Evolutionary conservation across 2,329 filamentous ascomycete species (phyloP), one percentile per base, ranked within the genome.

Genomic region (Didymella sp.): DNA sequence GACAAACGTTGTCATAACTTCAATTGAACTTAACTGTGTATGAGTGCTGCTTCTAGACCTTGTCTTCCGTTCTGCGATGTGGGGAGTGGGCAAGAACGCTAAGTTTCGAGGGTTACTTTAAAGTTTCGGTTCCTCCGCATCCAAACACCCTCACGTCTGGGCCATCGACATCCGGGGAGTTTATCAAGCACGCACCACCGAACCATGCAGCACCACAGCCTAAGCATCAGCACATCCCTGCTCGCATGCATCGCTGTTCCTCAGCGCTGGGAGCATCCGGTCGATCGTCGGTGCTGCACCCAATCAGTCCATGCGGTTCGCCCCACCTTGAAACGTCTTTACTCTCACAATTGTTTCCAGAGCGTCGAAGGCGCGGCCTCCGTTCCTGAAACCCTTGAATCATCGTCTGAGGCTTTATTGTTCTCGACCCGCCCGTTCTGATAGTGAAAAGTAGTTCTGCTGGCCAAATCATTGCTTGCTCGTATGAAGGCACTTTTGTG

Each of bases 61-160:
- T 24, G 12, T 17, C 12, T 30, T 17, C 25, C 33, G 17, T 30
- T 19, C 17, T 31, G 37, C 15, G 3, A 9, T 17, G 46, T 22
- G 49, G 19, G 22, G 56, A 30, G 40, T 4, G 31, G 21, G 24
- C 33, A 25, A 38, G 8, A 19, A 15, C 33, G 31, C 31, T 49
- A 44, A 12, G 45, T 50, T 50, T 50, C 43, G 50, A 5, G 27
- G n/a, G 9, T 35, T 21, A 17, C 1, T 43, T 48, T 53, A 50
- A 37, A 15, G 56, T 58, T 54, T 58, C 56, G 56, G 44, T 21
- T 46, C 49, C 38, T 19, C 40, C 43, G 28, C 31, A 58, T 50
- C 50, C 43, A 53, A 45, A 50, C 45, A 54, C 40, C 33, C 19
- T 35, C 21, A 25, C 21, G 41, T 58, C 40, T 53, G 44, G 22